phyloP scores from a whole-genome alignment of 352 stramenopile species.

The Globisporangium ultimum region DNA sequence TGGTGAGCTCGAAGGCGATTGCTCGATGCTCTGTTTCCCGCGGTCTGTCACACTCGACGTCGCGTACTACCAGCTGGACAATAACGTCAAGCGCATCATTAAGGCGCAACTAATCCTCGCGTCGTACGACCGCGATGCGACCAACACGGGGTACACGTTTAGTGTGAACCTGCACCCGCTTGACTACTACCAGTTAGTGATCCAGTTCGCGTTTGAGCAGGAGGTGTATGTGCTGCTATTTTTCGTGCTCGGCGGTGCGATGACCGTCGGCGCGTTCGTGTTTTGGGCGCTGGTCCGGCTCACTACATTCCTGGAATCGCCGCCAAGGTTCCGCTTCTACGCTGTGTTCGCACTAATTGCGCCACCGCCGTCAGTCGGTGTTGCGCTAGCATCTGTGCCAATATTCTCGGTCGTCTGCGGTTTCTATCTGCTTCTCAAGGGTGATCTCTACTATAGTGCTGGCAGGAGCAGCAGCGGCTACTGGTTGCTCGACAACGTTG shows the following conservation, averaged over 20 bases:
- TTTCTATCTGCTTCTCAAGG: constrained; percentile 73
- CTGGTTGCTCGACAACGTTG: constrained; percentile 76
- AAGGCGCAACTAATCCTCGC: constrained; percentile 85
- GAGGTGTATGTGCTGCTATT: constrained; percentile 95
- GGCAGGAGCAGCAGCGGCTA: constrained; percentile 41
- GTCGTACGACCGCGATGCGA: constrained; percentile 92
- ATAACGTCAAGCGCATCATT: constrained; percentile 92
- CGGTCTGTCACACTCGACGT: constrained; percentile 91
- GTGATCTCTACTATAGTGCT: constrained; percentile 35
- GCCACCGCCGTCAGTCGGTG: constrained; percentile 81
- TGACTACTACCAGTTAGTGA: constrained; percentile 94
- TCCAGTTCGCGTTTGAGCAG: constrained; percentile 95
- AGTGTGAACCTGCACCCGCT: constrained; percentile 90
- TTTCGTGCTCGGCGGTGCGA: constrained; percentile 85
- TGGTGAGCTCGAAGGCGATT: constrained; percentile 79
- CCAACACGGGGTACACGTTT: constrained; percentile 88
- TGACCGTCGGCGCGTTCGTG: constrained; percentile 73
- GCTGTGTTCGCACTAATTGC: constrained; percentile 91
- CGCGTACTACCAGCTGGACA: constrained; percentile 93
- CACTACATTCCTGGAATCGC: constrained; percentile 89
- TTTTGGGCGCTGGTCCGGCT: constrained; percentile 91
- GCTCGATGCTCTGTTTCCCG: constrained; percentile 90
- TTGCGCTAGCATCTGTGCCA: constrained; percentile 86
- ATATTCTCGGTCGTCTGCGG: constrained; percentile 68
- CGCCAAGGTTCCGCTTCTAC: constrained; percentile 91